Conservation (phyloP, 78 protist genomes). For the Diacronema lutheri region DNA sequence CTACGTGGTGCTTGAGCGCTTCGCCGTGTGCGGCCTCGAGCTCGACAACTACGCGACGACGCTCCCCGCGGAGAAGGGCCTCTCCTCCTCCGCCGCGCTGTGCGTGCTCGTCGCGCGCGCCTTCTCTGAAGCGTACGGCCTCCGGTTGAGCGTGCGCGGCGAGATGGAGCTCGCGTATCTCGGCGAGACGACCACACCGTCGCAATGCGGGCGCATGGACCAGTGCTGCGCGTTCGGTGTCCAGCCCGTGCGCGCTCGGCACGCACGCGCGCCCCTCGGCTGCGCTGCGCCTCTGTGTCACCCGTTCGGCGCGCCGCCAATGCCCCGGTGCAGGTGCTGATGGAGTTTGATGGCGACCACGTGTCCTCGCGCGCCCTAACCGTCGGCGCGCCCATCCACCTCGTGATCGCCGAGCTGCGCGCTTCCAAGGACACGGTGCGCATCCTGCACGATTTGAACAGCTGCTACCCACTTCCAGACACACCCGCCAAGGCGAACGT, state of each 20-base stretch:
- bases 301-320: too few species aligned
- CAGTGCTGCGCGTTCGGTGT: conserved; percentile 36
- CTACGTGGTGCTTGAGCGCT: neutral
- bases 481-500: neutral
- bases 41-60: neutral
- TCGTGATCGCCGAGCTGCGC: conserved; percentile 23
- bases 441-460: conserved; percentile 10
- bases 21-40: neutral
- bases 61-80: conserved; percentile 30
- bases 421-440: neutral
- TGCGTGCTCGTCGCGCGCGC: conserved; percentile 42
- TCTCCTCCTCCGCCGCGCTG: conserved; percentile 36
- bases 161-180: conserved; percentile 43
- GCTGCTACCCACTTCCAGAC: neutral
- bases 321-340: neutral
- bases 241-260: neutral
- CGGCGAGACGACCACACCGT: conserved; percentile 34
- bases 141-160: neutral
- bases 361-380: neutral
- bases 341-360: conserved; percentile 6
- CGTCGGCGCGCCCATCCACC: neutral
- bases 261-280: too few species aligned
- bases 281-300: too few species aligned
- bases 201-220: conserved; percentile 50
- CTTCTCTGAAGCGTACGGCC: neutral